These are phyloP conservation scores for Hebeloma cylindrosporum DNA, from an alignment of 768 basidiomycete species.

Conservation along the genomic window DNA sequence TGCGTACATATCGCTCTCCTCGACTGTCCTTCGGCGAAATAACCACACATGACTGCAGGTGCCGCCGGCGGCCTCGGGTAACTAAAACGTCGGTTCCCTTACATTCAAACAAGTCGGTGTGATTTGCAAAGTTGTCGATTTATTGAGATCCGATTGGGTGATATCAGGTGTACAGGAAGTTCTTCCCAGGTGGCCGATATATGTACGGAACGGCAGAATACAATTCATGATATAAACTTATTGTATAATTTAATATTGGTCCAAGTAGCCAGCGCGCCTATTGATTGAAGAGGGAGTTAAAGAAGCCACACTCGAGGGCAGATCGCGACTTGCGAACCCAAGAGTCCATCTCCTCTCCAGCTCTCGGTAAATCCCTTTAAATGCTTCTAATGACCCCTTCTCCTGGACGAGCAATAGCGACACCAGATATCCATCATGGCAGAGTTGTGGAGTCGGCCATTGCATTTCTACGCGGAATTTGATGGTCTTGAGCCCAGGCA, in stretches of 20 bases:
- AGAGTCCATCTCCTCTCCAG: slow-evolving; percentile 72
- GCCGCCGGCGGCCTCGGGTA: not conserved
- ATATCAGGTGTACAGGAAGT: too few species aligned
- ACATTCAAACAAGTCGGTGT: not conserved
- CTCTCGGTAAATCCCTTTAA: slow-evolving; percentile 70
- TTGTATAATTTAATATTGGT: not conserved
- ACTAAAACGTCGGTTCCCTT: not conserved
- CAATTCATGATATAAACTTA: not conserved
- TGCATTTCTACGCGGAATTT: slow-evolving; percentile 82
- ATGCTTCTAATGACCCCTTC: slow-evolving; percentile 82
- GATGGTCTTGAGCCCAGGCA: slow-evolving; percentile 62
- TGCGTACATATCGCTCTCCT: too few species aligned
- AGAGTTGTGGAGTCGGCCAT: slow-evolving; percentile 42
- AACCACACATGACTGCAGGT: too few species aligned
- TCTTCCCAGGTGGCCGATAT: too few species aligned
- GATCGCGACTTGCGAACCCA: slow-evolving; percentile 35
- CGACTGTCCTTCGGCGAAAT: too few species aligned
- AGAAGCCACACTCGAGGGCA: slow-evolving; percentile 7
- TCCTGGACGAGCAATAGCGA: slow-evolving; percentile 73
- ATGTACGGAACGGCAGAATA: too few species aligned
- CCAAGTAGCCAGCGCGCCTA: not conserved
- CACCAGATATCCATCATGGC: slow-evolving; percentile 47
- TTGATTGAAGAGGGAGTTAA: slow-evolving; percentile 8
- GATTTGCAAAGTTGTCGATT: too few species aligned
- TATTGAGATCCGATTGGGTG: too few species aligned